A percentile compares a stretch with the other conserved stretches of the same genome.
Conservation (phyloP, 768 basidiomycete genomes). For the Mycena galopus region DNA sequence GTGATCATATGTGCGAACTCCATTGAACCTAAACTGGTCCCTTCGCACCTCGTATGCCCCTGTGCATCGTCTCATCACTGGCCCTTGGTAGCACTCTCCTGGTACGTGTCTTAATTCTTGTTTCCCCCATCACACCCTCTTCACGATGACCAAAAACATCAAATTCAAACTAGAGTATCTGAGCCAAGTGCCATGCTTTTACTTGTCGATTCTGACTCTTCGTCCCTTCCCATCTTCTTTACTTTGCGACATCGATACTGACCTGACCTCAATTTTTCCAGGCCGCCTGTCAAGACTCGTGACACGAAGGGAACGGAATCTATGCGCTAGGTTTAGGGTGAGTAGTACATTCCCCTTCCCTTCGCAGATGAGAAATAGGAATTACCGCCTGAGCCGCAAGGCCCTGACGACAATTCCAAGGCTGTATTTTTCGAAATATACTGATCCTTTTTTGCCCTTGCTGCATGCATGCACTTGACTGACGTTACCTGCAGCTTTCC, state of each 20-base stretch:
- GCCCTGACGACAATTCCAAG: conserved; percentile 82
- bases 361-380: conserved; percentile 77
- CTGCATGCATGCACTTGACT: not conserved
- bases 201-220: conserved; percentile 71
- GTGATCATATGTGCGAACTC: not conserved
- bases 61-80: too few relatives aligned
- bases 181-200: conserved; percentile 81
- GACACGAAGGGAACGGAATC: too few relatives aligned
- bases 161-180: conserved; percentile 95
- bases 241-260: not conserved
- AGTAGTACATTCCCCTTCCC: conserved; percentile 42
- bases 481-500: not conserved
- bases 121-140: conserved; percentile 2
- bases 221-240: not conserved
- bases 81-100: not conserved
- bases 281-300: conserved; percentile 16
- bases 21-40: too few relatives aligned
- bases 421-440: conserved; percentile 78
- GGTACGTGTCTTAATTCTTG: conserved; percentile 24
- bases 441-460: conserved; percentile 55
- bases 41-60: too few relatives aligned
- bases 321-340: too few relatives aligned
- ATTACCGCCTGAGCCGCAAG: conserved; percentile 85
- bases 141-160: conserved; percentile 65
- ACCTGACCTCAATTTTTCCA: not conserved